Evolutionary conservation across 495 filamentous ascomycete species (phyloP).

Genomic region (Chaetomidium leptoderma): DNA sequence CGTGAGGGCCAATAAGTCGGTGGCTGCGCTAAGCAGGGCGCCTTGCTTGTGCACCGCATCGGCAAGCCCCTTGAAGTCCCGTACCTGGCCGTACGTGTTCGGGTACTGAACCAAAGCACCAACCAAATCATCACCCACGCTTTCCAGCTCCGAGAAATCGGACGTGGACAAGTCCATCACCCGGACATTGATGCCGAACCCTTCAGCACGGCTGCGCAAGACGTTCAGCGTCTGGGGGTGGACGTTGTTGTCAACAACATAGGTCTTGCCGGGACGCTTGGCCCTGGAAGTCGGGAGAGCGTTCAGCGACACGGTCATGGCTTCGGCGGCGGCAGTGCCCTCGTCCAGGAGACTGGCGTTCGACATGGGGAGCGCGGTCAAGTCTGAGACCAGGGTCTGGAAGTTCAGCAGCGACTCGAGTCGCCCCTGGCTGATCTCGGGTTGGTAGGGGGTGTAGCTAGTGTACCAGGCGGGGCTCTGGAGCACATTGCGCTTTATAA

Average conservation of each 20-base stretch:
- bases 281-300: slow-evolving; percentile 65
- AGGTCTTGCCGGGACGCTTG: slow-evolving; percentile 73
- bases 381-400: slow-evolving; percentile 87
- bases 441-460: slow-evolving; percentile 97
- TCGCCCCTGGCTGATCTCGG: slow-evolving; percentile 94
- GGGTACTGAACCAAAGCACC: slow-evolving; percentile 95
- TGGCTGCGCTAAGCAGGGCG: slow-evolving; percentile 82
- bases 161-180: slow-evolving; percentile 65
- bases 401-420: slow-evolving; percentile 94
- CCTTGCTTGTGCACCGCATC: slow-evolving; percentile 75
- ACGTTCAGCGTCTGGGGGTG: slow-evolving; percentile 90
- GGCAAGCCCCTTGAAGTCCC: slow-evolving; percentile 68
- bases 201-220: slow-evolving; percentile 81
- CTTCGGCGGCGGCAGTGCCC: slow-evolving; percentile 90
- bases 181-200: slow-evolving; percentile 81
- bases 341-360: slow-evolving; percentile 96
- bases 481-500: slow-evolving; percentile 90
- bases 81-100: slow-evolving; percentile 78
- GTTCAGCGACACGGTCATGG: slow-evolving; percentile 92
- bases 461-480: slow-evolving; percentile 98
- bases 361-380: slow-evolving; percentile 83
- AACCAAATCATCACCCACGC: slow-evolving; percentile 76
- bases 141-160: slow-evolving; percentile 59
- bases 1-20: slow-evolving; percentile 87
- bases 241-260: slow-evolving; percentile 74